Base-by-base conservation (phyloP, 495 filamentous ascomycete species). In the Penicillium taxi region DNA sequence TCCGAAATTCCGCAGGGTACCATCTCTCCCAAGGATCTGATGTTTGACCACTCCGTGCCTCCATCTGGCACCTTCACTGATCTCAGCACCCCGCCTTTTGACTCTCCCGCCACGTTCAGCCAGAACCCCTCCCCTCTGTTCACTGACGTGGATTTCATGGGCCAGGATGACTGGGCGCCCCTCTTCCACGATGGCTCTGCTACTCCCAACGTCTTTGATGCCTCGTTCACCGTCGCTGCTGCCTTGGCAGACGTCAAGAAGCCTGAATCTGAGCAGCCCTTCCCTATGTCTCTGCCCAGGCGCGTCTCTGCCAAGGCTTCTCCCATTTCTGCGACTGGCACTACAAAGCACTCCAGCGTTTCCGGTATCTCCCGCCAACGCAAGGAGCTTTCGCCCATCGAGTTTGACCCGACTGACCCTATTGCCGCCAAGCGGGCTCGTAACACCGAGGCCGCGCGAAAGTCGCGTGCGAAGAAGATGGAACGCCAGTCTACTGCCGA, bases 361-460 rank as follows among this genome's bases (percentile, higher is more conserved):
- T 64, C 82, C 45, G 86, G 86, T 39, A 78, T 90, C 30, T 54
- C 81, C 42, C 78, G 83, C 35, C 75, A 80, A 39, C 75, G 85
- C 51, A 87, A 86, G 67, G 80, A 84, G 26, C 72, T 95, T 16
- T 81, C 84, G 35, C 82, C 84, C 6, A 85, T 96, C 56, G 53
- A 51, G 22, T 61, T 45, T 15, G 59, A 70, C 31, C 47, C 55
- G 11, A 64, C 70, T 17, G 89, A 96, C 52, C 81, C 82, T 0
- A 58, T 84, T 9, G 86, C 85, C 7, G 74, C 86, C 69, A 96
- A 96, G 74, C 86, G 91, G 45, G 90, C 89, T 22, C 81, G 89
- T 39, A 98, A 98, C 61, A 98, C 91, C 9, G 71, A 90, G 61
- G 91, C 91, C 29, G 91, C 91, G 44, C 85, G 91, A 27, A 96